Conservation (phyloP, 208 protist genomes). For the Balamuthia mandrillaris region DNA sequence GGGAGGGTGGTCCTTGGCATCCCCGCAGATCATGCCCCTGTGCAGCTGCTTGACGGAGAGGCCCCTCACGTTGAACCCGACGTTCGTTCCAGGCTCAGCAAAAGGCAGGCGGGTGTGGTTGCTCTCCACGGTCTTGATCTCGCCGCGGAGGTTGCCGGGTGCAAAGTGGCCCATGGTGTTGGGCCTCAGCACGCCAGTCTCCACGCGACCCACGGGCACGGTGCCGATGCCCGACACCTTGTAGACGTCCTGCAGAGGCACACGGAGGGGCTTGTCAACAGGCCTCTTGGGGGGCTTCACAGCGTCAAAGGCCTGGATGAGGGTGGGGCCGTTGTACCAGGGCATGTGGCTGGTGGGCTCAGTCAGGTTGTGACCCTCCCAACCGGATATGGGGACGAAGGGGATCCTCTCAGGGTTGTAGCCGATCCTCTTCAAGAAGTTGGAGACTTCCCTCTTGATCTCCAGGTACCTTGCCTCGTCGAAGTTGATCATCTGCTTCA, state of each 20-base stretch:
- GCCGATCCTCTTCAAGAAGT: slow-evolving; percentile 77
- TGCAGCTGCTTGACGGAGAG: slow-evolving; percentile 85
- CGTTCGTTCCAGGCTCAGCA: slow-evolving; percentile 68
- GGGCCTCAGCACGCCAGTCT: slow-evolving; percentile 75
- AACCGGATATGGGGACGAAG: slow-evolving; percentile 92
- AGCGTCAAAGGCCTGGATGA: slow-evolving; percentile 86
- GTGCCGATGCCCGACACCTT: slow-evolving; percentile 94
- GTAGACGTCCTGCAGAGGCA: slow-evolving; percentile 93
- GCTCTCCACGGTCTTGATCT: slow-evolving; percentile 80
- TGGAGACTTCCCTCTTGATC: slow-evolving; percentile 47
- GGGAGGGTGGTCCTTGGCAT: slow-evolving; percentile 73
- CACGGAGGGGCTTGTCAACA: slow-evolving; percentile 88
- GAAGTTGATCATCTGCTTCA: slow-evolving; percentile 87
- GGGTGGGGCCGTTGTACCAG: slow-evolving; percentile 86
- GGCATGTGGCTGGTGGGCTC: slow-evolving; percentile 81
- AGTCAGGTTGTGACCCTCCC: slow-evolving; percentile 90
- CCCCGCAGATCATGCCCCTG: slow-evolving; percentile 70
- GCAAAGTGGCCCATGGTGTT: slow-evolving; percentile 71
- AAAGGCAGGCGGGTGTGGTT: slow-evolving; percentile 70
- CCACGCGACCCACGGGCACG: slow-evolving; percentile 89
- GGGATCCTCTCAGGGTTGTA: slow-evolving; percentile 87
- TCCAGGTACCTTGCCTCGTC: slow-evolving; percentile 75
- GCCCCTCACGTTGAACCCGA: slow-evolving; percentile 89
- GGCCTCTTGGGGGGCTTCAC: slow-evolving; percentile 79
- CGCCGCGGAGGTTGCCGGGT: slow-evolving; percentile 65